Evolutionary conservation across 805 yeast species (phyloP).

Genomic region (Candida incommunis): DNA sequence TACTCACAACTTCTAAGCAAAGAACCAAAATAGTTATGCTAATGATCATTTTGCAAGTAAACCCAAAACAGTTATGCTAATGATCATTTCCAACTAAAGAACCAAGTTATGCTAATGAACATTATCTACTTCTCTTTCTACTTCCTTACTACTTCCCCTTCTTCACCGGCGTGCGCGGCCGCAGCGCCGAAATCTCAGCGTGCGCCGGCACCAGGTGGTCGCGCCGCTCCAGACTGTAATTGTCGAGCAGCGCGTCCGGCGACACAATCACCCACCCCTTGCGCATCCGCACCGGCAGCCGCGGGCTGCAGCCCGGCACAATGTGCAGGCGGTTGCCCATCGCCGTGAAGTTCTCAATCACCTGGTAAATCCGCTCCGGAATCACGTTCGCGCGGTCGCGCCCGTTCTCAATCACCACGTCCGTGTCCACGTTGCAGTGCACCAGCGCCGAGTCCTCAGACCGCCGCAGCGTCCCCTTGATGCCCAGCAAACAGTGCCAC

Average conservation of each 20-base stretch:
- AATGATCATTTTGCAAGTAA: no score
- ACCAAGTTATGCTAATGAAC: no score
- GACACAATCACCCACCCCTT: slow-evolving; percentile 87
- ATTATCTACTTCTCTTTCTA: no score
- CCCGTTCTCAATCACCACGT: slow-evolving; percentile 52
- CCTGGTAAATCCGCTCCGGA: slow-evolving; percentile 63
- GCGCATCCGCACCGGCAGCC: slow-evolving; percentile 48
- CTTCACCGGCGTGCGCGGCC: slow-evolving; percentile 61
- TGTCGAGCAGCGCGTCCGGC: slow-evolving; percentile 68
- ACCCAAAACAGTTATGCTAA: no score
- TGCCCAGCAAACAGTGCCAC: slow-evolving; percentile 98
- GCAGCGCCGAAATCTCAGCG: slow-evolving; percentile 58
- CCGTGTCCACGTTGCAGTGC: slow-evolving; percentile 88
- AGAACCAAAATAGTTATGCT: slow-evolving; percentile 2
- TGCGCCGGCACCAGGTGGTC: slow-evolving; percentile 42
- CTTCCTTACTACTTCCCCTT: no score
- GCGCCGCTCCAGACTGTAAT: slow-evolving; percentile 27
- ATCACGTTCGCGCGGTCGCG: slow-evolving; percentile 25
- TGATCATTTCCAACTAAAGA: no score
- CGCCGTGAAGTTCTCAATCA: slow-evolving; percentile 80
- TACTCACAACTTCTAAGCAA: no score
- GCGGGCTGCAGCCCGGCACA: slow-evolving; percentile 53
- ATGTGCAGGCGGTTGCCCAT: slow-evolving; percentile 76
- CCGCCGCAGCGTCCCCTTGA: slow-evolving; percentile 85
- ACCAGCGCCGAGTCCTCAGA: slow-evolving; percentile 72